A percentile compares a stretch with the other conserved stretches of the same genome.
These are phyloP conservation scores for Myxozyma vanderwaltii DNA, from an alignment of 805 yeast genomes.

Conservation along the genomic window DNA sequence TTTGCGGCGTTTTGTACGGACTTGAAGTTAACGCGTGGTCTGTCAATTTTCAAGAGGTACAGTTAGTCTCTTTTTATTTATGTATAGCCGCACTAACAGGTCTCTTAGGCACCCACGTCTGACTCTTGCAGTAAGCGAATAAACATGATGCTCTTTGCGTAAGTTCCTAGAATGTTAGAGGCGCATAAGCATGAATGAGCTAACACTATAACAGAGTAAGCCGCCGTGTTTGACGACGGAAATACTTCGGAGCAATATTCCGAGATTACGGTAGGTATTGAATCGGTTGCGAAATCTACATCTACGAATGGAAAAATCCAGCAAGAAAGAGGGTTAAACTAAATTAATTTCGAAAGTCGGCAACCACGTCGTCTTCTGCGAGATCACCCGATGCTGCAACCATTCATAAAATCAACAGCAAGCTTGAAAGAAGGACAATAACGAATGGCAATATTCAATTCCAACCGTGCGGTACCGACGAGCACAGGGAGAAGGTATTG, in stretches of 20 bases:
- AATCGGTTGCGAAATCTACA: neutral
- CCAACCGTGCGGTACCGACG: slow-evolving; percentile 19
- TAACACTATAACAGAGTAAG: neutral
- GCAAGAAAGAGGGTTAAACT: slow-evolving; percentile 5
- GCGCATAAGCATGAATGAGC: too few species aligned
- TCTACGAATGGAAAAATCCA: neutral
- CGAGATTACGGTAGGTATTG: neutral
- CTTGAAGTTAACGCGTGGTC: slow-evolving; percentile 86
- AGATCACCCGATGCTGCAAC: neutral
- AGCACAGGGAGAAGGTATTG: slow-evolving; percentile 5
- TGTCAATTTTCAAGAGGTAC: slow-evolving; percentile 57
- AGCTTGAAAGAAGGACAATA: neutral
- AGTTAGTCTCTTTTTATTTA: neutral
- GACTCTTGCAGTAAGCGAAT: slow-evolving; percentile 17
- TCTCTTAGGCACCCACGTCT: slow-evolving; percentile 29
- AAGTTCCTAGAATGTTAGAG: neutral
- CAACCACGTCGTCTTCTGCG: neutral
- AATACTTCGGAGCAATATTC: neutral
- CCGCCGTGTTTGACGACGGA: neutral
- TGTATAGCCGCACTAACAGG: neutral
- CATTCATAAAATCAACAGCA: neutral
- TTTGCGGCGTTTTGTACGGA: slow-evolving; percentile 78
- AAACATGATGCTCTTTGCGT: slow-evolving; percentile 22
- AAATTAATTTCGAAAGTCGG: neutral
- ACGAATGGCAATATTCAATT: neutral